These are phyloP conservation scores for Lachancea sp. DNA, from an alignment of 805 yeast species.

Conservation along the genomic window DNA sequence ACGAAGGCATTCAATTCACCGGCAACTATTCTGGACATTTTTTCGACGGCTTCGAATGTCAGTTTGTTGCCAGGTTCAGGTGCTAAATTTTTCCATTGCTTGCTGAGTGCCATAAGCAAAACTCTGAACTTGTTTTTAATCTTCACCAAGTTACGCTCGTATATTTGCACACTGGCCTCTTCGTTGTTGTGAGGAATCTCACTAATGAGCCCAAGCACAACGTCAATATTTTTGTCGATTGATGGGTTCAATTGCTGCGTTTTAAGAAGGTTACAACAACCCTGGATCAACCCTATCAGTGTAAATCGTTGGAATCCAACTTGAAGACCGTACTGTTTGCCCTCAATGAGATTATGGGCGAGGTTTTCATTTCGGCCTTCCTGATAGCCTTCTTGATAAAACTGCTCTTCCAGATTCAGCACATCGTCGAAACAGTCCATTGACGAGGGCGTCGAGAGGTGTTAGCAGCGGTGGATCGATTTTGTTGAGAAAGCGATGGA, in stretches of 20 bases:
- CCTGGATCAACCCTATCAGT: constrained; percentile 60
- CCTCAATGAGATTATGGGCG: constrained; percentile 58
- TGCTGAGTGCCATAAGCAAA: constrained; percentile 34
- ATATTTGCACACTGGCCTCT: constrained; percentile 48
- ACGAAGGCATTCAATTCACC: constrained; percentile 30
- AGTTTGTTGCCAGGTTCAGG: constrained; percentile 20
- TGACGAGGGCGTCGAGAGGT: neutral
- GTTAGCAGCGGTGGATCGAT: neutral
- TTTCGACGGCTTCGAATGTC: constrained; percentile 32
- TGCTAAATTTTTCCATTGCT: constrained; percentile 8
- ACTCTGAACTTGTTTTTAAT: constrained; percentile 59
- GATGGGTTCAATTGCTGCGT: constrained; percentile 10
- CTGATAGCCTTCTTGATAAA: constrained; percentile 59
- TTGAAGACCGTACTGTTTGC: constrained; percentile 78
- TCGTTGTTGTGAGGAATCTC: constrained; percentile 40
- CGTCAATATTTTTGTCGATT: constrained; percentile 19
- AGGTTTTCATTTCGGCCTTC: constrained; percentile 66
- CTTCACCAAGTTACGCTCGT: constrained; percentile 46
- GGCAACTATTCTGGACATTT: constrained; percentile 25
- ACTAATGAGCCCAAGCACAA: constrained; percentile 24
- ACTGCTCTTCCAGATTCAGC: constrained; percentile 50
- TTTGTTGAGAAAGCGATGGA: neutral
- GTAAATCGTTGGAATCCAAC: constrained; percentile 68
- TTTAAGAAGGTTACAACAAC: constrained; percentile 42
- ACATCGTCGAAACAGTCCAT: constrained; percentile 43